Evolutionary conservation across 2,329 filamentous ascomycete genomes (phyloP).

Genomic region (Aspergillus puulaauensis): DNA sequence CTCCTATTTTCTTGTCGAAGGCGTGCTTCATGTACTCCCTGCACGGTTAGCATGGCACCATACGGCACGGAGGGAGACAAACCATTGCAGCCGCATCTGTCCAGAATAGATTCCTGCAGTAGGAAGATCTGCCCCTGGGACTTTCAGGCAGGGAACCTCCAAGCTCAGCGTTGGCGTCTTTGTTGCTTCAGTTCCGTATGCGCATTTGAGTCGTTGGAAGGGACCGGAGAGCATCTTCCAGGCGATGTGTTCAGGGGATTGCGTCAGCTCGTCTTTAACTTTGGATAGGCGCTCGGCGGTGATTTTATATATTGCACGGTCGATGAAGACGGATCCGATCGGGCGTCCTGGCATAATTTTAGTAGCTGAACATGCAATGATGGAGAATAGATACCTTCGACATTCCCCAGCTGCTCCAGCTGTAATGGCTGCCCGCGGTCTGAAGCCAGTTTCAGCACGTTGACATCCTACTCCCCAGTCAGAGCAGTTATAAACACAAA

Average conservation of each 20-base stretch:
- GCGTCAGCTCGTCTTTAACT: slow-evolving; percentile 18
- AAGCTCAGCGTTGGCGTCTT: slow-evolving; percentile 27
- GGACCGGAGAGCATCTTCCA: slow-evolving; percentile 32
- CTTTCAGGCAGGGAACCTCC: slow-evolving; percentile 26
- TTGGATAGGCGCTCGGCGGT: slow-evolving; percentile 23
- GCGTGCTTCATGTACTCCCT: slow-evolving; percentile 21
- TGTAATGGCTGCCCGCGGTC: slow-evolving; percentile 21
- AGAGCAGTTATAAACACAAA: not conserved
- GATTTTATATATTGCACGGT: slow-evolving; percentile 28
- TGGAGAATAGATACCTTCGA: slow-evolving; percentile 18
- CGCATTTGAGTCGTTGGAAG: slow-evolving; percentile 35
- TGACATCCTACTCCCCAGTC: slow-evolving; percentile 27
- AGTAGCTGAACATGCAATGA: not conserved
- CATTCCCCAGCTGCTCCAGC: slow-evolving; percentile 27
- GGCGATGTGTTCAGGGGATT: slow-evolving; percentile 20
- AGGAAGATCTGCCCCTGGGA: slow-evolving; percentile 18
- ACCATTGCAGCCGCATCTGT: slow-evolving; percentile 33
- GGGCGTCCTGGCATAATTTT: slow-evolving; percentile 28
- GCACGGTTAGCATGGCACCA: not conserved
- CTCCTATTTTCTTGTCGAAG: slow-evolving; percentile 26
- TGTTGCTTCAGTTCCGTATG: slow-evolving; percentile 28
- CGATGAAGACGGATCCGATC: slow-evolving; percentile 40
- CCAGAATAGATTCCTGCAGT: slow-evolving; percentile 28
- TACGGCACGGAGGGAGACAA: not conserved
- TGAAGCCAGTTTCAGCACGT: slow-evolving; percentile 28